Evolutionary conservation across 129 eudicot species (phyloP).

Genomic region (Logfia minima): DNA sequence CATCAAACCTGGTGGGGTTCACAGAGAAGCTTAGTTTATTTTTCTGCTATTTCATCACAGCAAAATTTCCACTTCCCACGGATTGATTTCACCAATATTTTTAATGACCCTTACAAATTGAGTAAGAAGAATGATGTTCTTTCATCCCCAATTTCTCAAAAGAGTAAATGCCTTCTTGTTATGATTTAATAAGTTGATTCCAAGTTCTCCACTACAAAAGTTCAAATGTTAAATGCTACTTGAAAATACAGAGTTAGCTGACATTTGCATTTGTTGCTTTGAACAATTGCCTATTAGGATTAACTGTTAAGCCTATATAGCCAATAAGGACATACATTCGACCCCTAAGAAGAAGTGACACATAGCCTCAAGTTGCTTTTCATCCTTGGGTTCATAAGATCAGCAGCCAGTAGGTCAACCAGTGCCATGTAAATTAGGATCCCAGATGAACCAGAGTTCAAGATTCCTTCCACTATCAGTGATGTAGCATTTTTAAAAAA

Average conservation of each 20-base stretch:
- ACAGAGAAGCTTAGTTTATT: neutral
- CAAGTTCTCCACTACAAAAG: slow-evolving; percentile 24
- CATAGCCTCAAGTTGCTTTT: slow-evolving; percentile 59
- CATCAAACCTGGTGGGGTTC: neutral
- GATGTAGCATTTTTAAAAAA: no score
- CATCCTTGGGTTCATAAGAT: slow-evolving; percentile 74
- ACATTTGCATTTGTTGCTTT: neutral
- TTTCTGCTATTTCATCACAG: slow-evolving; percentile 1
- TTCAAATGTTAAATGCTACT: slow-evolving; percentile 4
- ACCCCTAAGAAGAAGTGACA: slow-evolving; percentile 65
- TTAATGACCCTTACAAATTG: neutral
- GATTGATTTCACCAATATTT: neutral
- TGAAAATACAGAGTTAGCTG: neutral
- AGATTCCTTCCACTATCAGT: slow-evolving; percentile 55
- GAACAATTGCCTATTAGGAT: neutral
- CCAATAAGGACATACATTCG: slow-evolving; percentile 70
- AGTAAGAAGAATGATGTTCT: neutral
- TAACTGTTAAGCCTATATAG: slow-evolving; percentile 56
- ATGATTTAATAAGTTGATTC: slow-evolving; percentile 18
- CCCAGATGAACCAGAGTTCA: slow-evolving; percentile 70
- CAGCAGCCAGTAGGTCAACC: slow-evolving; percentile 81
- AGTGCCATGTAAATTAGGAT: slow-evolving; percentile 77
- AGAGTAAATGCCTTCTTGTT: slow-evolving; percentile 18
- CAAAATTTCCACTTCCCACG: slow-evolving; percentile 6
- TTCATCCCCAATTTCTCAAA: slow-evolving; percentile 14